Conservation (phyloP, 805 yeast genomes). For the Candida anglica region DNA sequence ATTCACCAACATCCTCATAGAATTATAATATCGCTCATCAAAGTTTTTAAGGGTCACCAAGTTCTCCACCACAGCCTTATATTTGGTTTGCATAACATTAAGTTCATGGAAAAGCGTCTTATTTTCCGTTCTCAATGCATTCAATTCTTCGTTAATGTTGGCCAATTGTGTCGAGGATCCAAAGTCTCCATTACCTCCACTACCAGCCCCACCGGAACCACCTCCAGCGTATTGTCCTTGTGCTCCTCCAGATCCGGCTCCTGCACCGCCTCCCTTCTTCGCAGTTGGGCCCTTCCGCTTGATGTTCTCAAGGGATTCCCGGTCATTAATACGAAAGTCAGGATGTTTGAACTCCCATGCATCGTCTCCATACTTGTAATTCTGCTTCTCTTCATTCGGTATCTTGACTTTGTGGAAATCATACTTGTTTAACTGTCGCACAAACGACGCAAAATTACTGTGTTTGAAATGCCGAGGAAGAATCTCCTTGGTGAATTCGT, state of each 20-base stretch:
- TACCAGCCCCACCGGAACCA: conserved; percentile 3
- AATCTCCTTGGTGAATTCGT: conserved; percentile 82
- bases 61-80: conserved; percentile 61
- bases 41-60: conserved; percentile 52
- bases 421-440: conserved; percentile 91
- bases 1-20: conserved; percentile 47
- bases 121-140: conserved; percentile 28
- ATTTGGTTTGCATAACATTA: conserved; percentile 48
- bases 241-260: conserved; percentile 7
- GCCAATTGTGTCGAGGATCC: conserved; percentile 12
- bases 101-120: conserved; percentile 29
- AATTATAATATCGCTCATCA: conserved; percentile 53
- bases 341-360: conserved; percentile 97
- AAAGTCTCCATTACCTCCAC: conserved; percentile 1
- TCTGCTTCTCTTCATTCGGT: conserved; percentile 54
- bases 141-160: conserved; percentile 27
- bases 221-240: conserved; percentile 16
- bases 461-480: conserved; percentile 94
- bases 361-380: conserved; percentile 62
- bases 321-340: conserved; percentile 71
- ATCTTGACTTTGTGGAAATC: conserved; percentile 94
- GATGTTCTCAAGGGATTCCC: conserved; percentile 79
- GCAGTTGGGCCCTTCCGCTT: conserved; percentile 72
- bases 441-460: conserved; percentile 92
- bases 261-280: conserved; percentile 31